Conservation (phyloP, 106 monocot species). For the Amphibolis antarctica region DNA sequence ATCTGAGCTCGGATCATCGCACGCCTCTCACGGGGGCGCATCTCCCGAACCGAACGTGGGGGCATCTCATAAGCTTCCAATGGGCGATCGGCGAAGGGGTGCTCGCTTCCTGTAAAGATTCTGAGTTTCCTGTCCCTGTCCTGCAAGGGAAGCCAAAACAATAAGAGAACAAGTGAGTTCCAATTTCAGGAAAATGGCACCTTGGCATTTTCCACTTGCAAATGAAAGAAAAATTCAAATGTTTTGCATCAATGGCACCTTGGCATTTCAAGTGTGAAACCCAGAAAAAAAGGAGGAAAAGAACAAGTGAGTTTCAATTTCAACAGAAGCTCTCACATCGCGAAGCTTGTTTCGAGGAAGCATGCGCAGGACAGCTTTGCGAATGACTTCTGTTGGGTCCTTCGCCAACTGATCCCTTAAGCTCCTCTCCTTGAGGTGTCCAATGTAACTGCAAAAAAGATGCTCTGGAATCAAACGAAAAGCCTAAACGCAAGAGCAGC, state of each 20-base stretch:
- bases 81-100: slow-evolving; percentile 65
- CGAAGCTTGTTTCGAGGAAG: slow-evolving; percentile 89
- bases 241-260: too few species aligned
- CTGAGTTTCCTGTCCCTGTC: slow-evolving; percentile 87
- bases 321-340: too few species aligned
- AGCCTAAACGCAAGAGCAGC: background rate
- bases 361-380: slow-evolving; percentile 92
- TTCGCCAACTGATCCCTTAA: slow-evolving; percentile 76
- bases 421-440: slow-evolving; percentile 78
- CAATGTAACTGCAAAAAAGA: slow-evolving; percentile 43
- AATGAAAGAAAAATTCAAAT: too few species aligned
- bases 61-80: slow-evolving; percentile 78
- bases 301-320: too few species aligned
- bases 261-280: too few species aligned
- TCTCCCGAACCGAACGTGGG: slow-evolving; percentile 62
- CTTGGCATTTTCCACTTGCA: too few species aligned
- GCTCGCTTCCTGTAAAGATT: slow-evolving; percentile 70
- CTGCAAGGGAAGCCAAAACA: slow-evolving; percentile 15
- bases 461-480: background rate
- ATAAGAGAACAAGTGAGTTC: background rate
- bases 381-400: slow-evolving; percentile 96
- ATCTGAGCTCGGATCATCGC: slow-evolving; percentile 80
- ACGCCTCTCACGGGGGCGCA: slow-evolving; percentile 76
- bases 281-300: too few species aligned
- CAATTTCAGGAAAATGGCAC: too few species aligned